phyloP scores from a whole-genome alignment of 2,329 filamentous ascomycete genomes.

The Exophiala alcalophila region DNA sequence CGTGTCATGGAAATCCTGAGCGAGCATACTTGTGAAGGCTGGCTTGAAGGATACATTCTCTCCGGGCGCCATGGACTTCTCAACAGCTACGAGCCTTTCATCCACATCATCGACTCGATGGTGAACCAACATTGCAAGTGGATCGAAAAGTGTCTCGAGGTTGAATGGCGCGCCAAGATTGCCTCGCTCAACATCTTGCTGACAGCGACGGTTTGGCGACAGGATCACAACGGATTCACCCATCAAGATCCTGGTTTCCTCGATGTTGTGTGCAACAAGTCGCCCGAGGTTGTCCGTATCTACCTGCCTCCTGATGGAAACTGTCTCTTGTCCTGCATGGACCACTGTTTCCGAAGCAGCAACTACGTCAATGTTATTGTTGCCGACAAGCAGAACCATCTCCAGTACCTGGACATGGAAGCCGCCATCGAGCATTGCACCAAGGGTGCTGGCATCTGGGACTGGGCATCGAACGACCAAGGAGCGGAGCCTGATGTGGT shows the following conservation, averaged over 20 bases:
- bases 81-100: constrained; percentile 80
- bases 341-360: constrained; percentile 68
- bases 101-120: constrained; percentile 81
- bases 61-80: constrained; percentile 72
- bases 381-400: constrained; percentile 74
- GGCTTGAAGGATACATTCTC: constrained; percentile 75
- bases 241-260: constrained; percentile 80
- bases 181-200: constrained; percentile 76
- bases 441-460: constrained; percentile 76
- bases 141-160: constrained; percentile 77
- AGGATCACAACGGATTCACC: constrained; percentile 81
- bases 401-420: constrained; percentile 73
- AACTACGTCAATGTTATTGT: constrained; percentile 83
- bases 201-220: constrained; percentile 75
- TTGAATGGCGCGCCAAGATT: constrained; percentile 71
- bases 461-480: constrained; percentile 69
- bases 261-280: constrained; percentile 76
- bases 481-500: constrained; percentile 68
- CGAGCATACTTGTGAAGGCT: constrained; percentile 75
- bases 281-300: constrained; percentile 73
- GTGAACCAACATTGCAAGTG: constrained; percentile 84
- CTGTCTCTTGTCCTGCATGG: constrained; percentile 69
- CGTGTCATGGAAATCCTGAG: constrained; percentile 83
- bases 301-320: constrained; percentile 80
- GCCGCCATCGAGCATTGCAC: constrained; percentile 71